Evolutionary conservation across 192 early-diverging fungal species (phyloP), one percentile per base, ranked within the genome.

Genomic region (Podila epicladia): DNA sequence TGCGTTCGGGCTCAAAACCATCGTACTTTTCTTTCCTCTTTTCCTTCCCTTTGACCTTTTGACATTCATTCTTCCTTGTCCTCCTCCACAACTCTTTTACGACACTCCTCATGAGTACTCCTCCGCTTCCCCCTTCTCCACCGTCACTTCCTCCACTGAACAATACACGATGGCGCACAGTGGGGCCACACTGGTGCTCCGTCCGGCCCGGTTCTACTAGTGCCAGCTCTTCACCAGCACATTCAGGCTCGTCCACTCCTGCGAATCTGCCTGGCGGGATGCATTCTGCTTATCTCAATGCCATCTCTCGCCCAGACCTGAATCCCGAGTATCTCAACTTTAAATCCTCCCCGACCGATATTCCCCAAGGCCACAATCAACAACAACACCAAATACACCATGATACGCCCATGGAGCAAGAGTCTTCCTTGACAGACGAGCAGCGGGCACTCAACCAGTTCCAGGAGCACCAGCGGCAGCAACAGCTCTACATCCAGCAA

Each of bases 121-220:
- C 58, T 24, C 58, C 58, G 17, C 50, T n/a, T 28, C 58, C 58
- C 17, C 29, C 22, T 60, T 5, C 58, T 26, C 29, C 58, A 0
- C 26, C 58, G 24, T 15, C 58, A 31, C 8, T 24, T 24, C 29
- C 58, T 9, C 26, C 24, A 28, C 28, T 31, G 6, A 24, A 28
- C 58, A 60, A 17, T 24, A 24, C 58, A 29, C 29, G 58, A 24
- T 60, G 74, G 62, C 68, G 67, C 32, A 69, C 74, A 24, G 74
- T 76, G 26, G 74, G 74, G 3, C 35, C 74, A 15, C 74, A 76
- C 26, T 76, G 74, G 74, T 76, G 67, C 58, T 76, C 74, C 9
- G 74, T 76, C 57, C 67, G 63, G 32, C 74, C 58, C 26, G 24
- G 50, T 22, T 53, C 50, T 26, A 28, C 65, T 26, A 51, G 55